Evolutionary conservation across 2,329 filamentous ascomycete genomes (phyloP), one percentile per base, ranked within the genome.

Genomic region (Aspergillus brunneoviolaceus): DNA sequence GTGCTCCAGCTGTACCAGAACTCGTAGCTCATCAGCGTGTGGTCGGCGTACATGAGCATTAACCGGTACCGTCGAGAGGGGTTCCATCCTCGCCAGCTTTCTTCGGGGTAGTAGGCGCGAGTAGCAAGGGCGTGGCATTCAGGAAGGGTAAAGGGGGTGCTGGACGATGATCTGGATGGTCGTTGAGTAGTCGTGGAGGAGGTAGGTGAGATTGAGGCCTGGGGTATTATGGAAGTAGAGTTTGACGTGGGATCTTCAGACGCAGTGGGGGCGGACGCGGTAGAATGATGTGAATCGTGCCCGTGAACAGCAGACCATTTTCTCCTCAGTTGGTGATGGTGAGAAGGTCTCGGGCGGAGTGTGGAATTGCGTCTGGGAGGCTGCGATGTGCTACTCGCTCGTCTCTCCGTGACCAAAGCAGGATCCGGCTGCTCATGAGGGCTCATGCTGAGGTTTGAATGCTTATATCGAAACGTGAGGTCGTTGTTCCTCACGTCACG

Each of bases 21-120:
- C 74, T 88, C 86, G 72, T 87, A 89, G 60, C 80, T 84, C 73
- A 87, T 70, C 7, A 87, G 75, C 0, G 81, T 81, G 62, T 85
- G 80, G 69, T 88, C 82, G 16, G 71, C 73, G 69, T 82, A 88
- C 60, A 81, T 80, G 67, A 89, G 72, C 62, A 89, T 70, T 21
- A 89, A 63, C 29, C 86, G 71, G 62, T 81, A 82, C 49, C 76
- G 74, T 21, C 80, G 77, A 16, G 75, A 79, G 21, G 72, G 71
- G 49, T 77, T 75, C 53, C 69, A 71, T 14, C 76, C 74, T 47
- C 75, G 74, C 76, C 78, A 80, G 48, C 51, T 51, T 59, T 77
- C 74, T 12, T 70, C 64, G 6, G 75, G 74, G n/a, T 70, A 67
- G 33, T 76, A 71, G 51, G 62, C 65, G 6, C 60, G 63, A 5